A percentile compares a stretch with the other conserved stretches of the same genome.
Conservation (phyloP, 2,329 filamentous ascomycete genomes). For the Botrytis pseudocinerea region DNA sequence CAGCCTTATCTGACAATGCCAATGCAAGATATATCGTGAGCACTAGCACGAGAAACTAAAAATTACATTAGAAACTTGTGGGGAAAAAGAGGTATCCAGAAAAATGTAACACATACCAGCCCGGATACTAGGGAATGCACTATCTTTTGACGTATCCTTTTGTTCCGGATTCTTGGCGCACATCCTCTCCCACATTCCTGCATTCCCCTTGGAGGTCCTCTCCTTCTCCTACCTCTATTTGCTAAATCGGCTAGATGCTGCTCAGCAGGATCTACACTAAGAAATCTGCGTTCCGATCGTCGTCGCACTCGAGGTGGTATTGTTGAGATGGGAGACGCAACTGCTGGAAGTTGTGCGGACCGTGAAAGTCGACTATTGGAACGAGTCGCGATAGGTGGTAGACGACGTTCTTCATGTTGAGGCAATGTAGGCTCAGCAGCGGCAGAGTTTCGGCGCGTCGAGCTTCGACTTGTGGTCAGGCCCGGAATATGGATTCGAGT, state of each 20-base stretch:
- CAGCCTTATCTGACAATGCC: slow-evolving; percentile 62
- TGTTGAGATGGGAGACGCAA: slow-evolving; percentile 27
- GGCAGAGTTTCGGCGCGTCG: slow-evolving; percentile 36
- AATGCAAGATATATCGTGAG: slow-evolving; percentile 60
- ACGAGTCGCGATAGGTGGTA: slow-evolving; percentile 27
- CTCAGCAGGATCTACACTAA: slow-evolving; percentile 51
- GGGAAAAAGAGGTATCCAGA: not conserved
- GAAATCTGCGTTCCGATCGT: slow-evolving; percentile 38
- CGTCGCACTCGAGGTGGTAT: slow-evolving; percentile 26
- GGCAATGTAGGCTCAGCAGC: slow-evolving; percentile 20
- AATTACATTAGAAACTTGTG: slow-evolving; percentile 22
- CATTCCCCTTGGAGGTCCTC: slow-evolving; percentile 36
- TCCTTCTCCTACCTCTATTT: slow-evolving; percentile 46
- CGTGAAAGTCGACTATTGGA: slow-evolving; percentile 27
- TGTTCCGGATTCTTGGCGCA: slow-evolving; percentile 57
- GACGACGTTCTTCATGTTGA: not conserved
- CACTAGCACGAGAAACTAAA: slow-evolving; percentile 36
- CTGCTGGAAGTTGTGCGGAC: slow-evolving; percentile 21
- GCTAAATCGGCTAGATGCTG: slow-evolving; percentile 49
- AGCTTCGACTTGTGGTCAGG: slow-evolving; percentile 42
- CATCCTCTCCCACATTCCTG: slow-evolving; percentile 31
- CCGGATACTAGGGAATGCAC: slow-evolving; percentile 66
- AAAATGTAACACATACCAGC: slow-evolving; percentile 29
- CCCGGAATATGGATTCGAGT: slow-evolving; percentile 47
- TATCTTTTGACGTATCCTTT: slow-evolving; percentile 55